Evolutionary conservation across 2,329 filamentous ascomycete species (phyloP).

Genomic region (Ceratocystis smalleyi): DNA sequence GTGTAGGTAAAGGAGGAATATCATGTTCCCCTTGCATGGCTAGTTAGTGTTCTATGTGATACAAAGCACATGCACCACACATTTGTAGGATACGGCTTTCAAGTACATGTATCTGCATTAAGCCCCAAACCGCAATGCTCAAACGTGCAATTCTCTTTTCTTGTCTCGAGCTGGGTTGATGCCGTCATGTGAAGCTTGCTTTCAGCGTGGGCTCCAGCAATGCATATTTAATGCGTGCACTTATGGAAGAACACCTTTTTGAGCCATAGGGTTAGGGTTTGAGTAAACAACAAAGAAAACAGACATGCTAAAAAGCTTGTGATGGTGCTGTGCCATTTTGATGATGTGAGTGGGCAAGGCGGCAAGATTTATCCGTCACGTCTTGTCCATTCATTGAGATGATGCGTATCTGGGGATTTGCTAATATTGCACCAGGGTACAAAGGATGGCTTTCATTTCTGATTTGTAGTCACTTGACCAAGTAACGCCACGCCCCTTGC

Average conservation of each 20-base stretch:
- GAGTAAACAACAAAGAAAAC: too few species aligned
- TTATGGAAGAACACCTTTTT: too few species aligned
- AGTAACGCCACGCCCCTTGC: background rate
- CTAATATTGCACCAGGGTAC: background rate
- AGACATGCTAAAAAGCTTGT: too few species aligned
- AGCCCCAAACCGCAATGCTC: background rate
- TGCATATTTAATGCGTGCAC: background rate
- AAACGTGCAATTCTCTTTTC: background rate
- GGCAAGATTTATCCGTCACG: too few species aligned
- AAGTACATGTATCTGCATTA: background rate
- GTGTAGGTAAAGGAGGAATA: background rate
- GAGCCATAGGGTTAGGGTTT: background rate
- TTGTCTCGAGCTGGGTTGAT: background rate
- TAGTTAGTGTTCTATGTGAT: background rate
- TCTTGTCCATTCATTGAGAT: too few species aligned
- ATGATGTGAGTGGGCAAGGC: too few species aligned
- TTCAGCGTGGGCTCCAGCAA: too few species aligned
- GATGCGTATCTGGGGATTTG: background rate
- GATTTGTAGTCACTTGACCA: background rate
- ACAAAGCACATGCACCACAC: background rate
- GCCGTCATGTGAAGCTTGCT: background rate
- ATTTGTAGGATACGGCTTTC: background rate
- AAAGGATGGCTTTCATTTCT: slow-evolving; percentile 4
- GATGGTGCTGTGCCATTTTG: too few species aligned
- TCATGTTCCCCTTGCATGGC: background rate